phyloP scores from a whole-genome alignment of 2,329 filamentous ascomycete species.

The Colletotrichum horii region DNA sequence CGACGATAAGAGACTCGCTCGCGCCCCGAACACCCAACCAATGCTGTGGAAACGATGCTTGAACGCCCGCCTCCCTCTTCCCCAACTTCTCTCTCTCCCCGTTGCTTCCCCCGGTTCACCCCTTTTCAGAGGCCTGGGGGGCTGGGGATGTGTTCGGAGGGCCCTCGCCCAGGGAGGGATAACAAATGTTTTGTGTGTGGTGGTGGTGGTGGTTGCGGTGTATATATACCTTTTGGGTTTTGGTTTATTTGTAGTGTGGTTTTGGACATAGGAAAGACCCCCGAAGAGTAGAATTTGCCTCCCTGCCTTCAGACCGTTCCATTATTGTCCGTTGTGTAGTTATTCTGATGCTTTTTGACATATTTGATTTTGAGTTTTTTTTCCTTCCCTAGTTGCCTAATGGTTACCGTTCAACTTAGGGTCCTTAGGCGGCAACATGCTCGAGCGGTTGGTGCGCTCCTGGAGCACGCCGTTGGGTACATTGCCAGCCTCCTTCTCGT shows the following conservation, averaged over 20 bases:
- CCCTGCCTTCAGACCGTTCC: not conserved
- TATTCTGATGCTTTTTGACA: not conserved
- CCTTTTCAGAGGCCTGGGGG: not conserved
- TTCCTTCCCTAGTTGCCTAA: not conserved
- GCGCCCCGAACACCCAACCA: constrained; percentile 11
- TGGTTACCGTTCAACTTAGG: constrained; percentile 39
- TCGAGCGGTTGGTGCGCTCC: constrained; percentile 38
- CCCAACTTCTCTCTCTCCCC: not conserved
- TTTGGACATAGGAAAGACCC: not conserved
- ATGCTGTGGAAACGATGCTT: constrained; percentile 11
- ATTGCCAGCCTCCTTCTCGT: constrained; percentile 34
- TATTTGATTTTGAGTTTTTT: not conserved
- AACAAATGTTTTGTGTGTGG: not conserved
- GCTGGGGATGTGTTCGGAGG: not conserved
- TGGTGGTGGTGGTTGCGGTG: not conserved
- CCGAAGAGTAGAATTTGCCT: not conserved
- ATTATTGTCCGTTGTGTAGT: not conserved
- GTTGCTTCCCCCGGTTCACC: not conserved
- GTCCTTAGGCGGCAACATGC: constrained; percentile 36
- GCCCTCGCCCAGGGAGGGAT: not conserved
- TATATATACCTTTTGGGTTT: not conserved
- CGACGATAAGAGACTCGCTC: constrained; percentile 2
- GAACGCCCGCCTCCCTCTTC: not conserved
- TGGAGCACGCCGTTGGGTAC: constrained; percentile 34
- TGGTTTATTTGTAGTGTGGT: not conserved